Conservation (phyloP, 1,284 basidiomycete genomes). For the Ceratorhiza oryzae-sativae region DNA sequence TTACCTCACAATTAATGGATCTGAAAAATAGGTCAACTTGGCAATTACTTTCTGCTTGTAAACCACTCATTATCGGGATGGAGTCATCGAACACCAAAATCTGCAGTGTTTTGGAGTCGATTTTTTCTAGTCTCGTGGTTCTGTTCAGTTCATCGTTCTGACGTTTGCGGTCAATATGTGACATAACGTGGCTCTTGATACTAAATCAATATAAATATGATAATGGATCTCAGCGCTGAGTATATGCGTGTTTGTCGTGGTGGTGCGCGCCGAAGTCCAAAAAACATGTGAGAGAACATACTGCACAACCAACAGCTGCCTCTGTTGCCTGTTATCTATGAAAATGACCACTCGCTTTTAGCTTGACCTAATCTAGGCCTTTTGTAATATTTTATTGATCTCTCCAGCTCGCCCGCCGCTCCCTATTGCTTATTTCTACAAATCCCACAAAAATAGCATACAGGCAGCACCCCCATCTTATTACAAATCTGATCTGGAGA, state of each 20-base stretch:
- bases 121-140: too few species aligned
- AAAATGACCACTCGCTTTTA: too few species aligned
- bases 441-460: neutral
- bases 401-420: too few species aligned
- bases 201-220: neutral
- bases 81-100: neutral
- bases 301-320: too few species aligned
- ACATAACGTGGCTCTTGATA: neutral
- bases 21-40: constrained; percentile 45
- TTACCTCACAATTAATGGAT: too few species aligned
- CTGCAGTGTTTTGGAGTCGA: neutral
- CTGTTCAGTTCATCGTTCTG: neutral
- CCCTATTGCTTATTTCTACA: too few species aligned
- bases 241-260: neutral
- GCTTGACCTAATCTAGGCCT: too few species aligned
- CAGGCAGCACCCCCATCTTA: neutral
- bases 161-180: neutral
- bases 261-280: too few species aligned
- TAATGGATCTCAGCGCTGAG: neutral
- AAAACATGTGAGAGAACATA: too few species aligned
- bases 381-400: too few species aligned
- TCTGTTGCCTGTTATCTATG: too few species aligned
- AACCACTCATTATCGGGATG: neutral
- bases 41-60: constrained; percentile 45
- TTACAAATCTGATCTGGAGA: neutral